Conservation (phyloP, 2,329 filamentous ascomycete species). For the Dissoconium aciculare region DNA sequence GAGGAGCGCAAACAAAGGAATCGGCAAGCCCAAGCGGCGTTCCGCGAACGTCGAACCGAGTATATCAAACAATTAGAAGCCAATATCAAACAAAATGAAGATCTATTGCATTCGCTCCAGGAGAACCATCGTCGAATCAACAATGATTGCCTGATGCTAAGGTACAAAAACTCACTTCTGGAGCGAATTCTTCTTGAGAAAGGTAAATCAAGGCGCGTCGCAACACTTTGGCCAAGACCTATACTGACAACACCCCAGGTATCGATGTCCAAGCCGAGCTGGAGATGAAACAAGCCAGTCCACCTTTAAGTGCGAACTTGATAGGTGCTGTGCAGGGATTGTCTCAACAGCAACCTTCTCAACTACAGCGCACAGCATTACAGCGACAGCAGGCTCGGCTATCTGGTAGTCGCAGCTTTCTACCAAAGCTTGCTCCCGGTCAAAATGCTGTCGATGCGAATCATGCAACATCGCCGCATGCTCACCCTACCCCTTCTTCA, state of each 20-base stretch:
- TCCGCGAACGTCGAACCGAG: constrained; percentile 89
- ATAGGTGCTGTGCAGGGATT: constrained; percentile 42
- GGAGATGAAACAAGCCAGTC: constrained; percentile 79
- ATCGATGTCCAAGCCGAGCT: constrained; percentile 97
- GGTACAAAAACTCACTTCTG: constrained; percentile 93
- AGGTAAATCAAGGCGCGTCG: constrained; percentile 49
- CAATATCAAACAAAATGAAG: constrained; percentile 93
- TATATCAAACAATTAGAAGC: constrained; percentile 99
- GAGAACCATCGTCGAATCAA: constrained; percentile 86
- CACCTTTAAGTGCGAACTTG: constrained; percentile 54
- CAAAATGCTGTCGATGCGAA: constrained; percentile 28
- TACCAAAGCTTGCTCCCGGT: constrained; percentile 25
- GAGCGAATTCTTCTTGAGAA: constrained; percentile 94
- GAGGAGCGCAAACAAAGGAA: constrained; percentile 98
- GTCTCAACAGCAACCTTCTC: constrained; percentile 38
- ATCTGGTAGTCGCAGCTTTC: constrained; percentile 20
- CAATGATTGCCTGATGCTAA: constrained; percentile 93
- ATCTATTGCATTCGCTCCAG: constrained; percentile 80
- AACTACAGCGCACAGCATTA: constrained; percentile 65
- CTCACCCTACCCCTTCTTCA: constrained; percentile 68
- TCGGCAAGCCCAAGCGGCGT: constrained; percentile 90
- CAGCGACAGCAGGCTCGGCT: constrained; percentile 47
- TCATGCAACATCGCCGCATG: constrained; percentile 51
- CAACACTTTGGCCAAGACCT: constrained; percentile 3
- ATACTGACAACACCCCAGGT: constrained; percentile 37